Evolutionary conservation across 768 basidiomycete genomes (phyloP).

Genomic region (Wakefieldia striispora): DNA sequence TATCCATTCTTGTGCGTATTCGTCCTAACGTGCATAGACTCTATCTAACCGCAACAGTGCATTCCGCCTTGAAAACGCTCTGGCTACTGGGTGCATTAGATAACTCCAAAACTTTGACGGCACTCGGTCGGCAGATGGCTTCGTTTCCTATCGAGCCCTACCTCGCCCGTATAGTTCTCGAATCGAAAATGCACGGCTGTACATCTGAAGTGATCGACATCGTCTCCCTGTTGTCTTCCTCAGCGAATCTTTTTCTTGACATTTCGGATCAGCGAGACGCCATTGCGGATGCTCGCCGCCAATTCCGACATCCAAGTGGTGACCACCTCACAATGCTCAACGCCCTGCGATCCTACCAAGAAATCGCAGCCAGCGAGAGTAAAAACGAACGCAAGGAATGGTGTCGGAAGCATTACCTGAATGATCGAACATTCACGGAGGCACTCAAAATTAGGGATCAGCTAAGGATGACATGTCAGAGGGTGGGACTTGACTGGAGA

Average conservation of each 20-base stretch:
- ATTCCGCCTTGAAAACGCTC: slow-evolving; percentile 65
- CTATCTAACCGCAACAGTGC: slow-evolving; percentile 38
- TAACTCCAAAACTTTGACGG: slow-evolving; percentile 60
- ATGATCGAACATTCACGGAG: slow-evolving; percentile 75
- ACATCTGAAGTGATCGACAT: slow-evolving; percentile 80
- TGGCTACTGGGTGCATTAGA: slow-evolving; percentile 81
- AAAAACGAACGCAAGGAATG: slow-evolving; percentile 60
- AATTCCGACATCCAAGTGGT: slow-evolving; percentile 81
- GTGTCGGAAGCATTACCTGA: slow-evolving; percentile 83
- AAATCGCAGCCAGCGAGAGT: slow-evolving; percentile 49
- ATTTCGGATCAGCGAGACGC: slow-evolving; percentile 70
- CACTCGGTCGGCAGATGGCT: slow-evolving; percentile 80
- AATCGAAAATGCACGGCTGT: slow-evolving; percentile 71
- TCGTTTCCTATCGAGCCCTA: slow-evolving; percentile 90
- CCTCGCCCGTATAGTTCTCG: slow-evolving; percentile 74
- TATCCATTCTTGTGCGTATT: slow-evolving; percentile 61
- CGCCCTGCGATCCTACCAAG: slow-evolving; percentile 77
- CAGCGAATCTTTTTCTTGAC: slow-evolving; percentile 81
- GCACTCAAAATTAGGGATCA: slow-evolving; percentile 81
- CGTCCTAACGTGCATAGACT: too few species aligned
- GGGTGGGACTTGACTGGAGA: slow-evolving; percentile 59
- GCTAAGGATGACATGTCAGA: slow-evolving; percentile 61
- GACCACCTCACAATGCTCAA: slow-evolving; percentile 93
- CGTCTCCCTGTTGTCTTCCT: slow-evolving; percentile 77
- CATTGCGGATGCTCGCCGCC: slow-evolving; percentile 64